A percentile compares a stretch with the other conserved stretches of the same genome.
These are phyloP conservation scores for Pelargonium myrrhifolium DNA, from an alignment of 441 rosid genomes.

Conservation along the genomic window DNA sequence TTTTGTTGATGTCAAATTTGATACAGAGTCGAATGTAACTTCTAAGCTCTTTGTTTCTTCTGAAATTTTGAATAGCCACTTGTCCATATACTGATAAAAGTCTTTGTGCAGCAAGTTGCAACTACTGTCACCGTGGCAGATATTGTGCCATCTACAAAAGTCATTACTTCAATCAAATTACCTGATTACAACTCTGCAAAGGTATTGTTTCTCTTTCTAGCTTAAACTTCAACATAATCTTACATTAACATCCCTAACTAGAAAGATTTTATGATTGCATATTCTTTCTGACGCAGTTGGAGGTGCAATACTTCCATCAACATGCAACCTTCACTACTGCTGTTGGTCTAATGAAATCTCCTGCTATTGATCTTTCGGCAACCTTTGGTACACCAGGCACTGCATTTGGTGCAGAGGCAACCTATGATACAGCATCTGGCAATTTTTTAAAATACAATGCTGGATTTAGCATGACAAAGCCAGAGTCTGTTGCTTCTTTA, in stretches of 20 bases:
- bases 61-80: background rate
- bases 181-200: conserved; percentile 41
- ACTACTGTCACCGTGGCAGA: conserved; percentile 28
- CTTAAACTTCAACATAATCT: background rate
- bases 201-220: conserved; percentile 21
- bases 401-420: conserved; percentile 46
- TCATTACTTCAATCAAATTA: conserved; percentile 31
- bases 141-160: conserved; percentile 31
- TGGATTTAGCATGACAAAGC: conserved; percentile 35
- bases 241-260: background rate
- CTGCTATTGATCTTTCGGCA: conserved; percentile 40
- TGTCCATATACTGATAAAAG: background rate
- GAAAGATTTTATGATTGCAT: background rate
- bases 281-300: conserved; percentile 24
- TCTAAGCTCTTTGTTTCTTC: background rate
- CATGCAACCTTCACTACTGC: conserved; percentile 37
- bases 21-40: conserved; percentile 28
- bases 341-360: conserved; percentile 30
- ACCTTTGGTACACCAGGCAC: conserved; percentile 42
- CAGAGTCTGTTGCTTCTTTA: conserved; percentile 30
- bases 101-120: conserved; percentile 22
- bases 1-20: conserved; percentile 30
- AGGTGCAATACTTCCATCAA: conserved; percentile 38
- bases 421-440: conserved; percentile 18
- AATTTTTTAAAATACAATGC: conserved; percentile 36